A percentile compares a stretch with the other conserved stretches of the same genome.
Conservation (phyloP, 352 stramenopile species). For the Albugo candida region DNA sequence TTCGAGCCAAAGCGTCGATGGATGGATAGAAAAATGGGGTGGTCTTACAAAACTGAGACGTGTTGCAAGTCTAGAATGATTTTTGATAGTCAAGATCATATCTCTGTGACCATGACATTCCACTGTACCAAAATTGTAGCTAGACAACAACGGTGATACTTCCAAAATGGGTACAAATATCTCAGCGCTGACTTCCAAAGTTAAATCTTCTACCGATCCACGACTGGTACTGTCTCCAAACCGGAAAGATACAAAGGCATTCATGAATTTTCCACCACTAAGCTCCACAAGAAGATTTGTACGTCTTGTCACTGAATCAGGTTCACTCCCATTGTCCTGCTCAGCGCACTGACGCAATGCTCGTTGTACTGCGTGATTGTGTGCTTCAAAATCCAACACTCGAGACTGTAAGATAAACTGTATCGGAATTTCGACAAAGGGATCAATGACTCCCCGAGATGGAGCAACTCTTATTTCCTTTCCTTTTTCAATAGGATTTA, state of each 20-base stretch:
- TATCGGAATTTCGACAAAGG: slow-evolving; percentile 22
- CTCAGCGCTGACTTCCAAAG: slow-evolving; percentile 49
- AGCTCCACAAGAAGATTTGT: background rate
- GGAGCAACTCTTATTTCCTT: slow-evolving; percentile 49
- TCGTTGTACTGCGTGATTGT: slow-evolving; percentile 8
- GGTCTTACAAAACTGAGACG: slow-evolving; percentile 37
- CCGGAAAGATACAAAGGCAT: slow-evolving; percentile 50
- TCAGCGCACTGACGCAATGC: background rate
- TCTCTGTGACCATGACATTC: slow-evolving; percentile 58
- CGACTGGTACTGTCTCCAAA: slow-evolving; percentile 30
- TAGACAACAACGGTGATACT: slow-evolving; percentile 14
- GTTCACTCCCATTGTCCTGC: slow-evolving; percentile 1
- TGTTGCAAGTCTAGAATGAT: slow-evolving; percentile 41
- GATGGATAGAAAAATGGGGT: slow-evolving; percentile 62
- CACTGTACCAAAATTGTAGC: slow-evolving; percentile 73
- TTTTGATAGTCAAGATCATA: slow-evolving; percentile 73
- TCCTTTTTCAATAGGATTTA: slow-evolving; percentile 36
- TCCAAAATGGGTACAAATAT: slow-evolving; percentile 28
- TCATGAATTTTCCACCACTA: slow-evolving; percentile 9
- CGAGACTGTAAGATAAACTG: slow-evolving; percentile 32
- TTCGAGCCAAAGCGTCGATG: slow-evolving; percentile 44
- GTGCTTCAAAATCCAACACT: slow-evolving; percentile 13
- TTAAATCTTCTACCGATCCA: slow-evolving; percentile 28
- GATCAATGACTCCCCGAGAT: slow-evolving; percentile 32
- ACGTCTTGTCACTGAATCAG: background rate